These are phyloP conservation scores for Aspergillus neotritici DNA, from an alignment of 2,329 filamentous ascomycete species.

Conservation along the genomic window DNA sequence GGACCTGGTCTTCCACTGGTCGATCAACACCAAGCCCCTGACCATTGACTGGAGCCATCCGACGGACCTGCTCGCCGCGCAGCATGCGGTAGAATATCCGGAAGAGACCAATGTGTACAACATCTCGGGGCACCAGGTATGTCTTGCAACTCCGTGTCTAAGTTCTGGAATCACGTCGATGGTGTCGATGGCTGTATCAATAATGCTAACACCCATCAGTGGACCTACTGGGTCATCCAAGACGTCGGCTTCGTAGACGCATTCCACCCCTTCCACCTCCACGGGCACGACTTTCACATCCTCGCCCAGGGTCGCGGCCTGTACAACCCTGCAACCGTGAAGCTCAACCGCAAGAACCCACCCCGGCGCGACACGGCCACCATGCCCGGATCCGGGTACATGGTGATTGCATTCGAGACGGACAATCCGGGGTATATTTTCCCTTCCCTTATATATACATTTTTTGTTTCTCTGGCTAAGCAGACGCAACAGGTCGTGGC, in stretches of 20 bases:
- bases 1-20: conserved; percentile 6
- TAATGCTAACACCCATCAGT: not conserved
- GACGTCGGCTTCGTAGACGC: conserved; percentile 8
- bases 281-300: conserved; percentile 46
- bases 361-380: conserved; percentile 10
- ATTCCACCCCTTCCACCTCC: conserved; percentile 43
- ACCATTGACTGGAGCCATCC: conserved; percentile 4
- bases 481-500: conserved; percentile 5
- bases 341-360: conserved; percentile 9
- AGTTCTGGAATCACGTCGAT: too few species aligned
- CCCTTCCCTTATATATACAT: not conserved
- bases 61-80: conserved; percentile 3
- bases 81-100: conserved; percentile 3
- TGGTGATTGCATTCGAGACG: conserved; percentile 8
- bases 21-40: conserved; percentile 2
- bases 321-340: not conserved
- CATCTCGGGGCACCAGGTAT: too few species aligned
- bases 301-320: conserved; percentile 41
- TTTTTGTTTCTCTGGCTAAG: not conserved
- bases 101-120: not conserved
- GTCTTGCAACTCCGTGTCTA: too few species aligned
- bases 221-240: conserved; percentile 14
- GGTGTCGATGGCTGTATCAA: too few species aligned
- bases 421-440: conserved; percentile 8
- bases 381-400: conserved; percentile 7